phyloP scores from a whole-genome alignment of 768 basidiomycete genomes.

The Mycena leptocephala region DNA sequence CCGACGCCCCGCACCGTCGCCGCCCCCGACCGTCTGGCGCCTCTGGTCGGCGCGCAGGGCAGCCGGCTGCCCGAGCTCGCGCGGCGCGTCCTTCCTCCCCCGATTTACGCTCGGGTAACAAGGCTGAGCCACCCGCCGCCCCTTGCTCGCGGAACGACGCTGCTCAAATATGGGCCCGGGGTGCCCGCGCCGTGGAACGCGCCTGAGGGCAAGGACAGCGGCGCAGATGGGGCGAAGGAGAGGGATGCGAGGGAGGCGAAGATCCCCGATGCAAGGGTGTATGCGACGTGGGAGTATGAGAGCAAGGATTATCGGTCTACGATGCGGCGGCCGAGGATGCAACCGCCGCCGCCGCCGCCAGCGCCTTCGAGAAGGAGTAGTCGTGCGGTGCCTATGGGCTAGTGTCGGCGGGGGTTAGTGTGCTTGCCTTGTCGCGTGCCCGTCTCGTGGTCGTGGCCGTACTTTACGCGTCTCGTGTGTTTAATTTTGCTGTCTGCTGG shows the following conservation, averaged over 20 bases:
- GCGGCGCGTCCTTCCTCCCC: conserved; percentile 74
- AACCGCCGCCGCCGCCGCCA: neutral
- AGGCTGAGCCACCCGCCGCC: conserved; percentile 78
- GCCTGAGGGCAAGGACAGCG: conserved; percentile 51
- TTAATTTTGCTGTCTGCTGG: neutral
- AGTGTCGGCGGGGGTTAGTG: too few species aligned
- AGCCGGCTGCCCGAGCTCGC: conserved; percentile 80
- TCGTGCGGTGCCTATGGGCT: conserved; percentile 21
- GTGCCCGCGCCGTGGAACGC: conserved; percentile 71
- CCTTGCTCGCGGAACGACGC: conserved; percentile 67
- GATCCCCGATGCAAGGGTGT: conserved; percentile 69
- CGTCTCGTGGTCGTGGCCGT: too few species aligned
- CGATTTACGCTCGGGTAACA: conserved; percentile 73
- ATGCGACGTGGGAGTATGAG: conserved; percentile 73
- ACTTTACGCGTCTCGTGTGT: too few species aligned
- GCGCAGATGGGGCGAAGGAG: conserved; percentile 42
- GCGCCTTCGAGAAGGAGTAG: conserved; percentile 17
- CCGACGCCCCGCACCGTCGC: conserved; percentile 61
- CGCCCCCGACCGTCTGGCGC: conserved; percentile 68
- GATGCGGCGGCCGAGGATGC: conserved; percentile 34
- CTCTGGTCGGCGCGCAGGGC: conserved; percentile 75
- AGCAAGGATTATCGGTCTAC: conserved; percentile 63
- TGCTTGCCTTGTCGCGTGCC: neutral
- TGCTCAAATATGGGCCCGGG: conserved; percentile 64
- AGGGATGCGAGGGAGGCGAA: conserved; percentile 50